phyloP scores from a whole-genome alignment of 495 filamentous ascomycete genomes.

The Penicillium odoratum region DNA sequence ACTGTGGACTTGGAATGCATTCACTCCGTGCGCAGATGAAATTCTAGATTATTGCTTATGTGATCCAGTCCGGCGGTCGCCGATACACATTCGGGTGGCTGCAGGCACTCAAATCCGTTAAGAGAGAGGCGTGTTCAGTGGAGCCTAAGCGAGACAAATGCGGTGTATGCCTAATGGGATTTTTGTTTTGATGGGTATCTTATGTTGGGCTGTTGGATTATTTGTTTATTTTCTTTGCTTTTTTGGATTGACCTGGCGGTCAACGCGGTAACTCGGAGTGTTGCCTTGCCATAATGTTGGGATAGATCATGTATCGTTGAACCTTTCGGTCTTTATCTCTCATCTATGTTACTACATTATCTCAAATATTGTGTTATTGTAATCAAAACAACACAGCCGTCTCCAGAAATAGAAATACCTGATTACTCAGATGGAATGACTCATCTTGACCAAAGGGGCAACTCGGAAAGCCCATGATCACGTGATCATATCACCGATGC shows the following conservation, averaged over 20 bases:
- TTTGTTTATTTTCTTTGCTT: conserved; percentile 1
- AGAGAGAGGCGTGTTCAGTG: conserved; percentile 10
- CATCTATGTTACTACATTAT: neutral
- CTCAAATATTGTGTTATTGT: neutral
- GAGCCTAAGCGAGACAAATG: conserved; percentile 21
- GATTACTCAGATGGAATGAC: neutral
- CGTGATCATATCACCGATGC: conserved; percentile 7
- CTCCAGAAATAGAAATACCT: neutral
- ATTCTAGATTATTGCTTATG: neutral
- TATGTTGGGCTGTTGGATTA: neutral
- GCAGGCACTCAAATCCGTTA: neutral
- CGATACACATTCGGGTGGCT: neutral
- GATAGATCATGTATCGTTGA: too few species aligned
- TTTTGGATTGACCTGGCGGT: neutral
- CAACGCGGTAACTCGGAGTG: neutral
- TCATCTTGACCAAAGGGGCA: too few species aligned
- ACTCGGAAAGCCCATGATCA: neutral
- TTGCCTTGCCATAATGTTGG: neutral
- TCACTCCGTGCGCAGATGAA: neutral
- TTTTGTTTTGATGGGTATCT: conserved; percentile 1
- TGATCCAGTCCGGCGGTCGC: neutral
- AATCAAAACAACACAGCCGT: conserved; percentile 1
- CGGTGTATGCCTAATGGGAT: conserved; percentile 14
- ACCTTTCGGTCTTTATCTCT: too few species aligned
- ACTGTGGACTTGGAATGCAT: neutral